Conservation (phyloP, 176 grass and related monocot genomes). For the Stipa capillata region DNA sequence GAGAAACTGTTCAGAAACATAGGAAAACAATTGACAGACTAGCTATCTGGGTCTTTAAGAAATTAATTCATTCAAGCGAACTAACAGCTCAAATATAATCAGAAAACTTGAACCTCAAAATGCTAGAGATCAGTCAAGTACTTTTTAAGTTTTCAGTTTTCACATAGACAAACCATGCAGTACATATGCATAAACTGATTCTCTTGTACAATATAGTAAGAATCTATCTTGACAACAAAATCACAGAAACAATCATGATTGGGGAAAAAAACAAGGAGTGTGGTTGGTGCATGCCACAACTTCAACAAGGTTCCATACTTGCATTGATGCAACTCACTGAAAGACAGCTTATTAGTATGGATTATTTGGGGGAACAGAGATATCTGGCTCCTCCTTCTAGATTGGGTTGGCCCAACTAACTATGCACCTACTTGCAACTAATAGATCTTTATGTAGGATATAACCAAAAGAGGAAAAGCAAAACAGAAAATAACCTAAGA, state of each 20-base stretch:
- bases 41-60: background rate
- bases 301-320: background rate
- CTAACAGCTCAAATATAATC: background rate
- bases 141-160: background rate
- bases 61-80: background rate
- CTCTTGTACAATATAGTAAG: background rate
- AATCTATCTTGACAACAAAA: background rate
- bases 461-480: background rate
- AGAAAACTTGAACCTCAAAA: background rate
- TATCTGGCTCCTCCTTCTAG: background rate
- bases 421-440: background rate
- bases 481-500: conserved; percentile 14
- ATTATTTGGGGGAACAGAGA: background rate
- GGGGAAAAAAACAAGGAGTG: background rate
- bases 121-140: background rate
- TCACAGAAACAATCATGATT: conserved; percentile 2
- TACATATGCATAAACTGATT: background rate
- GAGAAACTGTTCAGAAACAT: background rate
- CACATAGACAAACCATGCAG: background rate
- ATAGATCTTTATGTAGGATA: background rate
- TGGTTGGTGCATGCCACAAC: background rate
- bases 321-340: background rate
- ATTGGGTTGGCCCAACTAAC: background rate
- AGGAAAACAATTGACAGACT: background rate
- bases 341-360: background rate